Percentiles rank a stretch among this genome's conserved stretches.
Conservation (phyloP, 139 green algal genomes). For the Eudorina sp. region DNA sequence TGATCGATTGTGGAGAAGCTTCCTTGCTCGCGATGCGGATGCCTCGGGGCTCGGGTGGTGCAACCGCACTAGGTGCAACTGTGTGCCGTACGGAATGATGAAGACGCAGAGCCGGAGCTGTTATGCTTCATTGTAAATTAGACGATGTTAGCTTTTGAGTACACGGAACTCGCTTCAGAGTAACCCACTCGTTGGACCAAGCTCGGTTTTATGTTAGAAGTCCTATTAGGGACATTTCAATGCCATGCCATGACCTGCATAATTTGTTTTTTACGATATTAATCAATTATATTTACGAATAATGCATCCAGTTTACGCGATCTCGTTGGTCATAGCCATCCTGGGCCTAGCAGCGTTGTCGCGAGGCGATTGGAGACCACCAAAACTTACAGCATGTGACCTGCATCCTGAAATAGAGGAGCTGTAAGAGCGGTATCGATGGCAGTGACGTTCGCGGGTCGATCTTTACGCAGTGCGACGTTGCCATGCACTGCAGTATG, state of each 20-base stretch:
- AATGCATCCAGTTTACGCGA: background rate
- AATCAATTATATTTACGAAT: too few species aligned
- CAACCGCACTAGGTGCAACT: background rate
- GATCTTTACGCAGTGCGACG: background rate
- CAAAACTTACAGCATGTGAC: slow-evolving; percentile 14
- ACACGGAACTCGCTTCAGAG: too few species aligned
- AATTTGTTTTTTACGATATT: too few species aligned
- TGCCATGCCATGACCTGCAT: background rate
- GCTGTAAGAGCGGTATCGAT: background rate
- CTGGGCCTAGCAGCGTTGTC: background rate
- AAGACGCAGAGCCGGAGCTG: background rate
- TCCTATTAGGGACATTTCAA: background rate
- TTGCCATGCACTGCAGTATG: background rate
- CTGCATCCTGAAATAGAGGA: slow-evolving; percentile 19
- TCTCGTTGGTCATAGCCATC: background rate
- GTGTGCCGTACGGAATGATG: background rate
- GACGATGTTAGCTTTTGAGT: background rate
- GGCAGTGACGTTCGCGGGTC: background rate
- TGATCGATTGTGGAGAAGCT: background rate
- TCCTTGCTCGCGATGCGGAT: too few species aligned
- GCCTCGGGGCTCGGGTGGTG: too few species aligned
- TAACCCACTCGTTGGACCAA: too few species aligned
- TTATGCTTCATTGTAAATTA: too few species aligned
- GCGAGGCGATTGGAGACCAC: background rate
- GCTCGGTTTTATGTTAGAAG: background rate